A percentile compares a stretch with the other conserved stretches of the same genome.
These are phyloP conservation scores for Datisca glomerata DNA, from an alignment of 306 rosid genomes.

Conservation along the genomic window DNA sequence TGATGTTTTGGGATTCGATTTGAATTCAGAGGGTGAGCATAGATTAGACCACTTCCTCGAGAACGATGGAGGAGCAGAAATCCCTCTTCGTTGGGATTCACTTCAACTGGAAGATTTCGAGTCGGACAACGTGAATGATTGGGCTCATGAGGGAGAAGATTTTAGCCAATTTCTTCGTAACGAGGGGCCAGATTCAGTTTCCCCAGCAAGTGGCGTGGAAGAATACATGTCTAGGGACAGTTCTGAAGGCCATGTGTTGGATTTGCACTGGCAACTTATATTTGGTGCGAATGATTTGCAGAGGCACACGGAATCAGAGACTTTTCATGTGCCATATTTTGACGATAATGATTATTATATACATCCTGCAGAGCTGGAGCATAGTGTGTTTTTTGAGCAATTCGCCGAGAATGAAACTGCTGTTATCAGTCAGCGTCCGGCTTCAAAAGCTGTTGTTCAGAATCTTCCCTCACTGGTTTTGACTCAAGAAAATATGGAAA, in stretches of 20 bases:
- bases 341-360: constrained; percentile 52
- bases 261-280: constrained; percentile 68
- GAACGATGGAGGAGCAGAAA: constrained; percentile 29
- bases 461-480: constrained; percentile 36
- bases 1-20: constrained; percentile 22
- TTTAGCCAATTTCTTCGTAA: no score
- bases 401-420: constrained; percentile 39
- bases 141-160: constrained; percentile 49
- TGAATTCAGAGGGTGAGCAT: constrained; percentile 42
- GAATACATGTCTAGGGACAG: no score
- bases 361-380: constrained; percentile 42
- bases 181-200: constrained; percentile 14
- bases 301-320: constrained; percentile 24
- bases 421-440: constrained; percentile 40
- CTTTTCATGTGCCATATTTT: constrained; percentile 30
- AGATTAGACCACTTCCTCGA: constrained; percentile 10
- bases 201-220: no score
- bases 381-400: constrained; percentile 67
- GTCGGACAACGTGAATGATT: constrained; percentile 78
- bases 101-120: constrained; percentile 68
- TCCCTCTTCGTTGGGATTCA: constrained; percentile 60
- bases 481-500: constrained; percentile 34
- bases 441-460: constrained; percentile 35
- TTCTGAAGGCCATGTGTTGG: constrained; percentile 16
- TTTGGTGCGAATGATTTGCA: constrained; percentile 27